A percentile compares a stretch with the other conserved stretches of the same genome.
These are phyloP conservation scores for Pyrenophora tritici-repentis DNA, from an alignment of 2,329 filamentous ascomycete species.

Conservation along the genomic window DNA sequence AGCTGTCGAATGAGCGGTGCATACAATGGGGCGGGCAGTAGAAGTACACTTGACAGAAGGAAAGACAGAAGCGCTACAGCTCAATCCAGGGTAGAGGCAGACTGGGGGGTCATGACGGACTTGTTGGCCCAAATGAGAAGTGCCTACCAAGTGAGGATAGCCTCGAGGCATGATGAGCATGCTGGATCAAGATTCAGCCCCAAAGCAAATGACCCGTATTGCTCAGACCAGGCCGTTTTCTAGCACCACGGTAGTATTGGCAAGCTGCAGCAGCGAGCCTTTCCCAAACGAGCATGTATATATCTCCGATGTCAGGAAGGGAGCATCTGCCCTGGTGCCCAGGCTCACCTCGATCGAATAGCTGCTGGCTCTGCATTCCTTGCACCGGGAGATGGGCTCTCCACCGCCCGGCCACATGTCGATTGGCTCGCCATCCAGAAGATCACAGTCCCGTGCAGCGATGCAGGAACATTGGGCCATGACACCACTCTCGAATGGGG, in stretches of 20 bases:
- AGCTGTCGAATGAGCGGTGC: constrained; percentile 24
- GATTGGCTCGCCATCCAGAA: constrained; percentile 40
- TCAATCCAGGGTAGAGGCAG: constrained; percentile 44
- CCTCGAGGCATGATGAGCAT: constrained; percentile 38
- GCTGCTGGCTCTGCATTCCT: constrained; percentile 47
- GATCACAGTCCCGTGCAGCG: constrained; percentile 46
- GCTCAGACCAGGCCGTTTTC: constrained; percentile 52
- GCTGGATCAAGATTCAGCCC: constrained; percentile 54
- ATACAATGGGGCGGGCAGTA: constrained; percentile 20
- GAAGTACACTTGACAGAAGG: constrained; percentile 40
- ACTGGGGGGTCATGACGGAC: constrained; percentile 39
- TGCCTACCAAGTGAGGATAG: constrained; percentile 45
- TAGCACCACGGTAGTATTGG: constrained; percentile 54
- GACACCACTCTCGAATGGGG: constrained; percentile 42
- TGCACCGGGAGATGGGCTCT: constrained; percentile 41
- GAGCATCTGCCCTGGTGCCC: constrained; percentile 43
- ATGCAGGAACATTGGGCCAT: constrained; percentile 51
- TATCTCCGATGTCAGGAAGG: constrained; percentile 50
- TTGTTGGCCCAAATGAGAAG: constrained; percentile 49
- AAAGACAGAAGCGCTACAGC: constrained; percentile 32
- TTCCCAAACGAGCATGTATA: constrained; percentile 50
- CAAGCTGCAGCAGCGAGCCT: constrained; percentile 53
- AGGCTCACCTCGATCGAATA: constrained; percentile 43
- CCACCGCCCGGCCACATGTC: constrained; percentile 20
- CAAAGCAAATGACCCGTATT: constrained; percentile 50